Conservation (phyloP, 1,139 yeast species). For the Suhomyces terraborum region DNA sequence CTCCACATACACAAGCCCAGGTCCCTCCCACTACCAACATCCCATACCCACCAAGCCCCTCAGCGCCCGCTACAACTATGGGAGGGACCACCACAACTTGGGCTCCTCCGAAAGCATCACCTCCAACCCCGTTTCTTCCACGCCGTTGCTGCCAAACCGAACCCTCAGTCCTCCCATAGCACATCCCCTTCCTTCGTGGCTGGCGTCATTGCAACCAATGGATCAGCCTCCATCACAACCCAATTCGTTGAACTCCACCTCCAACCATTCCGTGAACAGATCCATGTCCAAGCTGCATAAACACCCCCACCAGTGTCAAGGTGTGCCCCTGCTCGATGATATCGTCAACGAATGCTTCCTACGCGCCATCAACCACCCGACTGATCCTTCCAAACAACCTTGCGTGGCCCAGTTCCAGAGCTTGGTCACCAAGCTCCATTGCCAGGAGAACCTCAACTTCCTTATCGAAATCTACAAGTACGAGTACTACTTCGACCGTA, state of each 20-base stretch:
- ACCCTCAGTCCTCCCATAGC: background rate
- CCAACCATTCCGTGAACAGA: too few relatives aligned
- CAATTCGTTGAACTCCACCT: too few relatives aligned
- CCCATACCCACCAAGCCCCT: constrained; percentile 21
- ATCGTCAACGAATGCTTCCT: constrained; percentile 28
- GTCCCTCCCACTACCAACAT: constrained; percentile 5
- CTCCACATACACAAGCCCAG: background rate
- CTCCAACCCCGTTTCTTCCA: too few relatives aligned
- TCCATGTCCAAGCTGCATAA: too few relatives aligned
- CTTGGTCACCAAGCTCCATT: constrained; percentile 30
- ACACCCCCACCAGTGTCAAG: background rate
- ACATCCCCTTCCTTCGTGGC: background rate
- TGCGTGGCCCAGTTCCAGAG: constrained; percentile 17
- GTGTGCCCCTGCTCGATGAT: constrained; percentile 21
- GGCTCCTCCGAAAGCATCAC: background rate
- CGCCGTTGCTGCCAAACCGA: background rate
- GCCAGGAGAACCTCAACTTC: constrained; percentile 49
- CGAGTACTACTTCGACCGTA: constrained; percentile 30
- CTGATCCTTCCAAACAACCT: constrained; percentile 10
- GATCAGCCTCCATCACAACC: background rate
- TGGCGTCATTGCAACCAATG: too few relatives aligned
- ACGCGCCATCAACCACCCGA: constrained; percentile 19
- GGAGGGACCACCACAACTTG: background rate
- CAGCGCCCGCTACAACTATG: constrained; percentile 9
- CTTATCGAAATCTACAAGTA: constrained; percentile 49